Evolutionary conservation across 768 basidiomycete genomes (phyloP), one percentile per base, ranked within the genome.

Genomic region (Pleurotus tuber-regium): DNA sequence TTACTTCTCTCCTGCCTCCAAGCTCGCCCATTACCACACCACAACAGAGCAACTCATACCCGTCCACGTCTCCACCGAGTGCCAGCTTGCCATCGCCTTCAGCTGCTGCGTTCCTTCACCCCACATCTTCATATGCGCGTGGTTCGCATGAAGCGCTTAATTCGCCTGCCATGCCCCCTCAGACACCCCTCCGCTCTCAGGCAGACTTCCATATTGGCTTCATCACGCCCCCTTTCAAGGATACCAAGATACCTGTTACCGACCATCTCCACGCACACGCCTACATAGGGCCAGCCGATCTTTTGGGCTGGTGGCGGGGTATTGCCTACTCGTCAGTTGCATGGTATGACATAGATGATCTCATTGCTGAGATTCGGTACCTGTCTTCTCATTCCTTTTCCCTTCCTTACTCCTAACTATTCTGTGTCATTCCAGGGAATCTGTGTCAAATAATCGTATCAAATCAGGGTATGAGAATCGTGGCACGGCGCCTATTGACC

Each of bases 211-310:
- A 75, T 43, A 83, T 89, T 54, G 87, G 87, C 31, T 90, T 89
- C 70, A 89, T 89, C 54, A 86, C 87, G 0, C 82, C 86, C 12
- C 87, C 87, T 0, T 87, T 88, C 70, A 82, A 75, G 59, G 88
- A 90, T 62, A 80, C 69, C 67, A 87, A 86, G 63, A 87, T 89
- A 35, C 88, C 89, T 11, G 80, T 90, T 42, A 86, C 82, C 23
- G 87, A 89, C 65, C 88, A 90, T 62, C 75, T 89, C 23, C 88
- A 90, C 62, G 80, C 79, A 1, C 89, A 91, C 64, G 88, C 85
- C 4, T 89, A 82, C 62, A 76, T 89, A 43, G 71, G 70, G 10
- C 80, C 84, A 9, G 72, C 81, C 5, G 84, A 91, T 64, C 70
- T 77, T 26, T 69, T 83, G 60, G 85, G 87, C 44, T 91, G 87